These are phyloP conservation scores for Saksenaea vasiformis DNA, from an alignment of 371 early-diverging fungal genomes.

Conservation along the genomic window DNA sequence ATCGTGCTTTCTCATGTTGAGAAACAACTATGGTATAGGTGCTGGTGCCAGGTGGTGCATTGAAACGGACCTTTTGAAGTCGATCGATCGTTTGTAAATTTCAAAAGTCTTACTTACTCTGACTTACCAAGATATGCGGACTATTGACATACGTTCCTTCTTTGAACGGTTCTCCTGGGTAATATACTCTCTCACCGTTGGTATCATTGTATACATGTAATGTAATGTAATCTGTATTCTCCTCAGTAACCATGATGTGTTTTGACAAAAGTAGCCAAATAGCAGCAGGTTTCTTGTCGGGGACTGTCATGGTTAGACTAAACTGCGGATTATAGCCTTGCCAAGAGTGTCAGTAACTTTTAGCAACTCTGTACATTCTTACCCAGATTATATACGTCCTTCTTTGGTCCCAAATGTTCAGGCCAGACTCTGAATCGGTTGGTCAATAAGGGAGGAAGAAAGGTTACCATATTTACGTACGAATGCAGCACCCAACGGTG, in stretches of 20 bases:
- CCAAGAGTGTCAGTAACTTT: not conserved
- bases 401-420: conserved; percentile 61
- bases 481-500: conserved; percentile 66
- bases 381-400: conserved; percentile 64
- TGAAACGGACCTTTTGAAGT: conserved; percentile 59
- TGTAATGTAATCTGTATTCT: conserved; percentile 84
- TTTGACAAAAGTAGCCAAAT: conserved; percentile 85
- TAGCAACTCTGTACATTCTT: not conserved
- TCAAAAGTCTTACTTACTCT: not conserved
- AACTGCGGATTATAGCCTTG: conserved; percentile 80
- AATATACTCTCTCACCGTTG: conserved; percentile 73
- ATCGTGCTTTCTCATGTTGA: conserved; percentile 71
- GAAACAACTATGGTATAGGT: conserved; percentile 80
- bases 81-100: conserved; percentile 10
- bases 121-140: conserved; percentile 75
- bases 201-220: conserved; percentile 78
- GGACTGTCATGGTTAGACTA: conserved; percentile 57
- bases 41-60: conserved; percentile 61
- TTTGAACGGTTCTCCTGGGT: conserved; percentile 72
- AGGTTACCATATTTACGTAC: conserved; percentile 21
- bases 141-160: conserved; percentile 84
- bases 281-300: conserved; percentile 54
- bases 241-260: conserved; percentile 79
- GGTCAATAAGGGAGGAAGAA: not conserved
- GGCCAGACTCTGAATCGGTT: conserved; percentile 57